Evolutionary conservation across 257 asterid genomes (phyloP).

Genomic region (Fraxinus quadrangulata): DNA sequence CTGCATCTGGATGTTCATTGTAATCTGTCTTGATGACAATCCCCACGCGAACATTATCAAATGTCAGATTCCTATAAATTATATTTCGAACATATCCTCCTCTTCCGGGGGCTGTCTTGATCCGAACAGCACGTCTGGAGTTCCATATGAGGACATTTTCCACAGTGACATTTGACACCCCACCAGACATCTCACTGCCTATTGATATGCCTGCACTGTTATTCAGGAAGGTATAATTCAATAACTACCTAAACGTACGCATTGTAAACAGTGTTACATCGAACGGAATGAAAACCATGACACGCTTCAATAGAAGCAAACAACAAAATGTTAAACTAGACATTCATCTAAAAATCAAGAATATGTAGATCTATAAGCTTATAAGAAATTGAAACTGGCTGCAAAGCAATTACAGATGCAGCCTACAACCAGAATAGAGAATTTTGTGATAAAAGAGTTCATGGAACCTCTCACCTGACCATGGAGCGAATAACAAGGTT

Average conservation of each 20-base stretch:
- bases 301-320: background rate
- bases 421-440: background rate
- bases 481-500: constrained; percentile 22
- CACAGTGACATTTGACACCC: constrained; percentile 18
- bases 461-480: constrained; percentile 6
- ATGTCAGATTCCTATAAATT: constrained; percentile 53
- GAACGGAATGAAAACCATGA: background rate
- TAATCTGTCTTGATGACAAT: constrained; percentile 6
- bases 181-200: constrained; percentile 28
- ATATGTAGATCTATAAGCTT: background rate
- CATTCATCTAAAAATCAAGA: background rate
- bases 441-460: background rate
- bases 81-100: constrained; percentile 8
- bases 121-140: constrained; percentile 8
- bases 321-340: background rate
- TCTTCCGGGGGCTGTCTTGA: constrained; percentile 10
- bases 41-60: background rate
- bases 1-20: constrained; percentile 6
- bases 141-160: constrained; percentile 7
- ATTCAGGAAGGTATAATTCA: background rate
- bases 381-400: background rate
- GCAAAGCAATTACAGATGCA: background rate
- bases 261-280: background rate
- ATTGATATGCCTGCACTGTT: constrained; percentile 22
- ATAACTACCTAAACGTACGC: background rate